Percentiles rank a stretch among this genome's conserved stretches.
Evolutionary conservation across 148 eudicot genomes (phyloP).

Genomic region (Vaccinium macrocarpon): DNA sequence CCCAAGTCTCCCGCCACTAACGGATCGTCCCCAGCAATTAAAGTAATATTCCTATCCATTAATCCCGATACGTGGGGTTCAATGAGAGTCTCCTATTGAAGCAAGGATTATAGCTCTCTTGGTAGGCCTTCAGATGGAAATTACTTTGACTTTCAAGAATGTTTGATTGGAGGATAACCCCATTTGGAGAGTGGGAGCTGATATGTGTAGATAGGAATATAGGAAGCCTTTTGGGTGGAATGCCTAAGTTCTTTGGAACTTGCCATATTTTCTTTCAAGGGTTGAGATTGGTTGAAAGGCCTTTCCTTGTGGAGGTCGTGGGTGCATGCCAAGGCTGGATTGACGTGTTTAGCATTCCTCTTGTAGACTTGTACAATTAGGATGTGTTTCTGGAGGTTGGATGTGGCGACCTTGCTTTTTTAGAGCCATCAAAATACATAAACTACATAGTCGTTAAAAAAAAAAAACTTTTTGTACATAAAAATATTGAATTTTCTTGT

Average conservation of each 20-base stretch:
- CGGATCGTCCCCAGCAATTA: background rate
- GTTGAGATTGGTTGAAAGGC: too few relatives aligned
- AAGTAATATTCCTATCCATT: background rate
- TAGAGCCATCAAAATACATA: too few relatives aligned
- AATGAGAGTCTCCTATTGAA: background rate
- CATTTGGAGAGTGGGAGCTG: background rate
- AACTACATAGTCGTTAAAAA: too few relatives aligned
- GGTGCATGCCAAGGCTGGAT: too few relatives aligned
- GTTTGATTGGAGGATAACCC: background rate
- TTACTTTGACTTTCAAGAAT: background rate
- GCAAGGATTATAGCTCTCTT: background rate
- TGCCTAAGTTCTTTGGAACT: background rate
- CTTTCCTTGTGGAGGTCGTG: too few relatives aligned
- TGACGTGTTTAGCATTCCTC: too few relatives aligned
- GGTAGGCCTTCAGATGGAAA: background rate
- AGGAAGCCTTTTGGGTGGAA: background rate
- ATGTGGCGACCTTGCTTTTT: too few relatives aligned
- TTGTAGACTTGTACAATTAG: too few relatives aligned
- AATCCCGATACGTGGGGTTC: background rate
- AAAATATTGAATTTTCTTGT: too few relatives aligned
- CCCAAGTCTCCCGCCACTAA: background rate
- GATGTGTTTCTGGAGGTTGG: too few relatives aligned
- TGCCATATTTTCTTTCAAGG: too few relatives aligned
- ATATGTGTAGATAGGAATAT: background rate
- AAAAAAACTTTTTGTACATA: too few relatives aligned